phyloP scores from a whole-genome alignment of 345 rosid genomes.

The Moricandia arvensis region DNA sequence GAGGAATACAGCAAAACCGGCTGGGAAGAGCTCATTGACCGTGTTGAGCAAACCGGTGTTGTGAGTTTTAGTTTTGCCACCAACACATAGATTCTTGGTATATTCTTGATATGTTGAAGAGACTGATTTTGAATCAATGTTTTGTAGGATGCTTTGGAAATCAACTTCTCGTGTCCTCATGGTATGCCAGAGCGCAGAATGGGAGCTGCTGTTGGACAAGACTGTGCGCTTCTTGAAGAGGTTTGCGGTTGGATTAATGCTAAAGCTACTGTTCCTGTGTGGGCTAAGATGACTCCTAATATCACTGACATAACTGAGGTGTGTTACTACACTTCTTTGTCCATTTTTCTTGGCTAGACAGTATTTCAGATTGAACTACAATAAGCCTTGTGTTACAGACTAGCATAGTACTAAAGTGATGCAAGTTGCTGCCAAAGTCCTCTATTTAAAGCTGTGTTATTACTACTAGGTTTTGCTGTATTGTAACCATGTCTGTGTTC shows the following conservation, averaged over 20 bases:
- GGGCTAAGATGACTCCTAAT: not conserved
- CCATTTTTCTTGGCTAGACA: too few relatives aligned
- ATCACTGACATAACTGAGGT: not conserved
- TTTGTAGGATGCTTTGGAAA: not conserved
- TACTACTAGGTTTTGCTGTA: not conserved
- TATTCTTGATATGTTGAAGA: not conserved
- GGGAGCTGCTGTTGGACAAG: not conserved
- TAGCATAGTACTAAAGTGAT: too few relatives aligned
- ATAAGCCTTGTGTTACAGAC: too few relatives aligned
- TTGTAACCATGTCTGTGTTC: not conserved
- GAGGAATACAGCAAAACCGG: slow-evolving; percentile 87
- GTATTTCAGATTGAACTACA: too few relatives aligned
- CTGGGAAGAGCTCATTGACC: slow-evolving; percentile 96
- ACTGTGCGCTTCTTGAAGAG: not conserved
- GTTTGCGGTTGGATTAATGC: not conserved
- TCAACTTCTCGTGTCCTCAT: not conserved
- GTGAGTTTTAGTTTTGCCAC: slow-evolving; percentile 45
- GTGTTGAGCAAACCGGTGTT: slow-evolving; percentile 92
- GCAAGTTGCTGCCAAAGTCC: too few relatives aligned
- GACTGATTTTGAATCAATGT: not conserved
- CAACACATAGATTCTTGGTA: not conserved
- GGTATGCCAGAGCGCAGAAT: not conserved
- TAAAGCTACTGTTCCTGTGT: not conserved
- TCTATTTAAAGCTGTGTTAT: not conserved
- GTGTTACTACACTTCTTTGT: not conserved